These are phyloP conservation scores for Ilex paraguariensis DNA, from an alignment of 305 asterid genomes.

Conservation along the genomic window DNA sequence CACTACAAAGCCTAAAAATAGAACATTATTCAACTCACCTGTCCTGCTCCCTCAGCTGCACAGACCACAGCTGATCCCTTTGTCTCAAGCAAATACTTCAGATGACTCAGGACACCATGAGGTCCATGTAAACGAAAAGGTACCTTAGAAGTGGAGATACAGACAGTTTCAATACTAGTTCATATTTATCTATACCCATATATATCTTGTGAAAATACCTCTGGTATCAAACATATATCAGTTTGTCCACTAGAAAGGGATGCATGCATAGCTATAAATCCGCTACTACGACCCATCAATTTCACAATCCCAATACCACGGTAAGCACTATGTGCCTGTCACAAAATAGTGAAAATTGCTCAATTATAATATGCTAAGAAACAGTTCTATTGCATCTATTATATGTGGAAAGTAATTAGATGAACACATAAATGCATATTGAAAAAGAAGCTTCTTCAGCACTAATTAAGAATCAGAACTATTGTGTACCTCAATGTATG, in stretches of 20 bases:
- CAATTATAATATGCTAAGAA: too few species aligned
- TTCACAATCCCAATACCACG: conserved; percentile 93
- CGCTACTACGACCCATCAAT: conserved; percentile 98
- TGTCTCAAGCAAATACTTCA: conserved; percentile 75
- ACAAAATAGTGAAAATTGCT: conserved; percentile 15
- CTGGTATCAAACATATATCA: conserved; percentile 93
- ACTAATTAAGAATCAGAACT: background rate
- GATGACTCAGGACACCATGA: conserved; percentile 82
- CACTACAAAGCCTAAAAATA: conserved; percentile 6
- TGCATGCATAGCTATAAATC: conserved; percentile 97
- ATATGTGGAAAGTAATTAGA: too few species aligned
- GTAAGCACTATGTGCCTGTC: conserved; percentile 97
- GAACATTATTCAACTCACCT: conserved; percentile 42
- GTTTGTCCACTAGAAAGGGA: conserved; percentile 98
- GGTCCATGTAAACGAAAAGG: conserved; percentile 88
- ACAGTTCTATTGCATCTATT: too few species aligned
- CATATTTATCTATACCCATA: background rate
- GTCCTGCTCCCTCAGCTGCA: conserved; percentile 98
- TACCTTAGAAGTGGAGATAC: conserved; percentile 41
- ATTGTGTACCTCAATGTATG: conserved; percentile 77
- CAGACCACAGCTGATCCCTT: conserved; percentile 97
- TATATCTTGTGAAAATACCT: conserved; percentile 36
- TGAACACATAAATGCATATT: too few species aligned
- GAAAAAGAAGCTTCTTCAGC: background rate
- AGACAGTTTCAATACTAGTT: conserved; percentile 1